Percentiles rank a stretch among this genome's conserved stretches.
These are phyloP conservation scores for Solanum chilense DNA, from an alignment of 257 asterid species.

Conservation along the genomic window DNA sequence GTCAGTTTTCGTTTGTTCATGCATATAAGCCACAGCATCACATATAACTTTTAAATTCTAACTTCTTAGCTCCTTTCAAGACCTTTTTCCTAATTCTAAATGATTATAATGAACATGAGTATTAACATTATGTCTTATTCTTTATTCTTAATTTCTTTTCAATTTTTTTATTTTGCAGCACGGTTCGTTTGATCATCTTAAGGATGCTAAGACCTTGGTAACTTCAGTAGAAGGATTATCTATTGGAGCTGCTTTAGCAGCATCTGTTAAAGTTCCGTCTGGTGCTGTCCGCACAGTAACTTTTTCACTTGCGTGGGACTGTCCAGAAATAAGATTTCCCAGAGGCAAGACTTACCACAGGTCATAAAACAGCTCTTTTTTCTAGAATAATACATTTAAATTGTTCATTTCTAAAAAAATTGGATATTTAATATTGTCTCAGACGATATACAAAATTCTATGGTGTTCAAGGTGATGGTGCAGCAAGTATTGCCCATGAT, in stretches of 20 bases:
- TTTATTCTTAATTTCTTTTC: not conserved
- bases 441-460: constrained; percentile 91
- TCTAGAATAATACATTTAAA: not conserved
- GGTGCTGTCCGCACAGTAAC: constrained; percentile 52
- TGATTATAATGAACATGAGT: not conserved
- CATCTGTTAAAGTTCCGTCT: constrained; percentile 67
- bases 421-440: constrained; percentile 7
- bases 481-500: constrained; percentile 69
- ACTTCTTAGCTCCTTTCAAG: not conserved
- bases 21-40: not conserved
- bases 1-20: constrained; percentile 22
- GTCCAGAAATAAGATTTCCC: constrained; percentile 70
- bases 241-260: constrained; percentile 88
- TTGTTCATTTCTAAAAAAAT: constrained; percentile 3
- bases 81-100: not conserved
- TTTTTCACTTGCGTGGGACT: constrained; percentile 84
- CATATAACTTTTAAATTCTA: not conserved
- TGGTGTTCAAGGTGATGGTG: constrained; percentile 46
- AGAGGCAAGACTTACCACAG: constrained; percentile 92
- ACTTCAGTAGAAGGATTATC: constrained; percentile 72
- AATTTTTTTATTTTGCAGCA: constrained; percentile 30
- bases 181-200: constrained; percentile 79
- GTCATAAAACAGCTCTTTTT: constrained; percentile 5
- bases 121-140: not conserved
- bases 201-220: constrained; percentile 40